Conservation (phyloP, 495 filamentous ascomycete genomes). For the Lasiosphaeria ovina region DNA sequence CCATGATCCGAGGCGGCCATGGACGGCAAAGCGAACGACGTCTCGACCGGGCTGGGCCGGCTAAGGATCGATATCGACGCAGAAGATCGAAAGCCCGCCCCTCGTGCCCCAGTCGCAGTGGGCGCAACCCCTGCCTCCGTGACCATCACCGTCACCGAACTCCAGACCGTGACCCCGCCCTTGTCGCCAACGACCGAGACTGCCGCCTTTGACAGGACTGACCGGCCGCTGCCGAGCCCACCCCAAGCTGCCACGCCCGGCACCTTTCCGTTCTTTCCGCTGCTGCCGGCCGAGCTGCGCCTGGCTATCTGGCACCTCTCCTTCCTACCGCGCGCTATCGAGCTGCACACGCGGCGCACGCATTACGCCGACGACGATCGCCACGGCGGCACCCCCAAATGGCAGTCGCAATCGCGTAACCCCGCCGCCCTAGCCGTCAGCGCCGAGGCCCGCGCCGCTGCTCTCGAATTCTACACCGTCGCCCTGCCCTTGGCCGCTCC, state of each 20-base stretch:
- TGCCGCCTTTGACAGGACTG: not conserved
- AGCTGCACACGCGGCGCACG: constrained; percentile 29
- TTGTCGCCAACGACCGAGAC: constrained; percentile 2
- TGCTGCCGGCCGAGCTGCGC: constrained; percentile 38
- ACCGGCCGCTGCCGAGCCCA: not conserved
- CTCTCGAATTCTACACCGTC: constrained; percentile 31
- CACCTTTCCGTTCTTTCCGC: constrained; percentile 29
- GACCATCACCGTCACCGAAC: constrained; percentile 1
- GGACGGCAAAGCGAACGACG: no score
- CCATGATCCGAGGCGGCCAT: no score
- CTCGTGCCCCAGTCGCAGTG: not conserved
- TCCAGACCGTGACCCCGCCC: constrained; percentile 7
- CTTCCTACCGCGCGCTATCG: constrained; percentile 33
- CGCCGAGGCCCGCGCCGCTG: constrained; percentile 31
- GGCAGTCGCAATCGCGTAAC: constrained; percentile 34
- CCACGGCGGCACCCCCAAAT: constrained; percentile 12
- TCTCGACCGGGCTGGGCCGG: no score
- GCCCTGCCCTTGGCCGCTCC: constrained; percentile 26
- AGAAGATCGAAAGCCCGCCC: not conserved
- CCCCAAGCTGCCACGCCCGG: not conserved
- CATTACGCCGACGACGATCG: constrained; percentile 27
- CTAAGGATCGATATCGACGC: no score
- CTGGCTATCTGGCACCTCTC: constrained; percentile 36
- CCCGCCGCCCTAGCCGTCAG: constrained; percentile 31
- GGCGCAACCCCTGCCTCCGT: constrained; percentile 3